A percentile compares a stretch with the other conserved stretches of the same genome.
Conservation (phyloP, 2,329 filamentous ascomycete species). For the Colletotrichum echinochloae region DNA sequence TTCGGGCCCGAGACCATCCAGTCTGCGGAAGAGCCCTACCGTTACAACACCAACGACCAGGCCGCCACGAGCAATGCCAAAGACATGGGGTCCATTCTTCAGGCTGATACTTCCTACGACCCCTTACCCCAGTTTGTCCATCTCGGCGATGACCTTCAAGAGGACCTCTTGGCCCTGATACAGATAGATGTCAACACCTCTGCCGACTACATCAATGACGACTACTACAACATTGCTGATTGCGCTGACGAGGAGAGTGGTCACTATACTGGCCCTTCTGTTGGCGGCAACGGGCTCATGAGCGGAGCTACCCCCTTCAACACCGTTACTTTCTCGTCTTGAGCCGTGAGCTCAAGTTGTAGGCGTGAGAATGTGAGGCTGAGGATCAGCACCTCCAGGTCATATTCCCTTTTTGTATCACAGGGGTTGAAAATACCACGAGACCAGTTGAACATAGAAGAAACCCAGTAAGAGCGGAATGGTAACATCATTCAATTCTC, state of each 20-base stretch:
- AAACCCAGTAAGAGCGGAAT: slow-evolving; percentile 10
- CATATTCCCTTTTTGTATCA: slow-evolving; percentile 15
- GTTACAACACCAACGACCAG: slow-evolving; percentile 62
- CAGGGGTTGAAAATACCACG: slow-evolving; percentile 8
- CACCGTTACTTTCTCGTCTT: slow-evolving; percentile 20
- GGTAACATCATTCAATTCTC: background rate
- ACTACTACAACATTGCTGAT: slow-evolving; percentile 34
- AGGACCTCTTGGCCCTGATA: slow-evolving; percentile 69
- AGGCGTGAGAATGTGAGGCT: background rate
- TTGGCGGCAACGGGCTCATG: slow-evolving; percentile 24
- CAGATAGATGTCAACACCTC: slow-evolving; percentile 61
- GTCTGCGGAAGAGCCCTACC: slow-evolving; percentile 56
- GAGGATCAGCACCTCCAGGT: background rate
- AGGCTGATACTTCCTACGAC: slow-evolving; percentile 58
- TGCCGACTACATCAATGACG: slow-evolving; percentile 37
- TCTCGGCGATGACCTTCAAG: slow-evolving; percentile 63
- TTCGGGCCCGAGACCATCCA: slow-evolving; percentile 73
- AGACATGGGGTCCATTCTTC: slow-evolving; percentile 57
- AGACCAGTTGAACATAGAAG: slow-evolving; percentile 24
- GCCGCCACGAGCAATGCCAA: slow-evolving; percentile 62
- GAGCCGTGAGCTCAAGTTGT: background rate
- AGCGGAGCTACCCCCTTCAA: slow-evolving; percentile 23
- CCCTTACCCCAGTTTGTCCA: slow-evolving; percentile 70
- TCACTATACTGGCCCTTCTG: slow-evolving; percentile 15
- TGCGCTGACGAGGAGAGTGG: slow-evolving; percentile 34